Conservation (phyloP, 176 grass and related monocot genomes). For the Carex kokanica region DNA sequence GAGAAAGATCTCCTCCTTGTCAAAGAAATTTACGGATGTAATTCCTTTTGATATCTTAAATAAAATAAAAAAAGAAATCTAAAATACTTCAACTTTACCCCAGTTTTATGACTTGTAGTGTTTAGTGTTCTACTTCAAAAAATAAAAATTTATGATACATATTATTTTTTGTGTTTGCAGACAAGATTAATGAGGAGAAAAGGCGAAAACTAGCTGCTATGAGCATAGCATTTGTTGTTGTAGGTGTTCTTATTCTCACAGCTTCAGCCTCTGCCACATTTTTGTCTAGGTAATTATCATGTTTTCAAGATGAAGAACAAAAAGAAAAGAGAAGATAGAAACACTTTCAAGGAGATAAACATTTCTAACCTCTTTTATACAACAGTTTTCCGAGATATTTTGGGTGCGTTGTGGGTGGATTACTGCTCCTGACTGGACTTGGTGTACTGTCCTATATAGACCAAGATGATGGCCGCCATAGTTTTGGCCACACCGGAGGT, state of each 20-base stretch:
- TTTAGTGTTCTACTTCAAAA: constrained; percentile 19
- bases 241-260: constrained; percentile 72
- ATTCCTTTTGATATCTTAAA: constrained; percentile 15
- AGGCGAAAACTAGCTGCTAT: constrained; percentile 58
- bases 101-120: not conserved
- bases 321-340: not conserved
- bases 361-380: constrained; percentile 16
- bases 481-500: constrained; percentile 86
- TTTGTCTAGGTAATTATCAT: constrained; percentile 57
- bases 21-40: constrained; percentile 50
- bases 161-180: constrained; percentile 36
- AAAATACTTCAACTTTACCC: not conserved
- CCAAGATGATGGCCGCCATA: constrained; percentile 84
- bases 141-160: not conserved
- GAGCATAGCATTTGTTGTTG: constrained; percentile 70
- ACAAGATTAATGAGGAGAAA: constrained; percentile 43
- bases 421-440: constrained; percentile 69
- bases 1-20: constrained; percentile 58
- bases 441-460: constrained; percentile 56
- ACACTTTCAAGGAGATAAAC: no score
- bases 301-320: not conserved
- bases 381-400: constrained; percentile 45
- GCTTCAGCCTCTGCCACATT: constrained; percentile 67
- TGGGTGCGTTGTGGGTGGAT: constrained; percentile 43
- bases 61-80: not conserved